phyloP scores from a whole-genome alignment of 805 yeast genomes.

The Candida insectalens region DNA sequence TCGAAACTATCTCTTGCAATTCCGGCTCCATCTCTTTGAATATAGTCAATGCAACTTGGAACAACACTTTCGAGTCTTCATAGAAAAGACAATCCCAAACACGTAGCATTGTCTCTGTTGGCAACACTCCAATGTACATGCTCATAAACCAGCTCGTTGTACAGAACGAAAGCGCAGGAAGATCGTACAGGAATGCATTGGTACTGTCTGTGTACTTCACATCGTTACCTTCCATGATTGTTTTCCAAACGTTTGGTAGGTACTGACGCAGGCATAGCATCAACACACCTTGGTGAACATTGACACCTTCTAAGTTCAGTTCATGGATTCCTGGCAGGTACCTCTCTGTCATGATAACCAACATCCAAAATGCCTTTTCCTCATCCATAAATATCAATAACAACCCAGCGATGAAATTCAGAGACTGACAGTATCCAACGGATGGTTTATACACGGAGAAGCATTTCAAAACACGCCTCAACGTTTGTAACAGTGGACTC shows the following conservation, averaged over 20 bases:
- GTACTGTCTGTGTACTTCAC: slow-evolving; percentile 6
- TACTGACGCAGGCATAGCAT: slow-evolving; percentile 81
- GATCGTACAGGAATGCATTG: slow-evolving; percentile 49
- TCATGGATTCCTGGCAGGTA: slow-evolving; percentile 90
- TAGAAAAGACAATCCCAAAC: slow-evolving; percentile 94
- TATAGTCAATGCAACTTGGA: slow-evolving; percentile 72
- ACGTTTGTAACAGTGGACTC: slow-evolving; percentile 54
- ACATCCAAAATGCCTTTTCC: slow-evolving; percentile 91
- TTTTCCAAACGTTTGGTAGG: slow-evolving; percentile 70
- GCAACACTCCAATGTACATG: slow-evolving; percentile 82
- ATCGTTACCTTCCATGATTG: slow-evolving; percentile 24
- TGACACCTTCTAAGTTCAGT: slow-evolving; percentile 84
- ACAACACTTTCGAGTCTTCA: slow-evolving; percentile 82
- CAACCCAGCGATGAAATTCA: slow-evolving; percentile 87
- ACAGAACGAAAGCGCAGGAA: slow-evolving; percentile 87
- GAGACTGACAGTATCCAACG: slow-evolving; percentile 92
- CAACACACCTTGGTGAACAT: slow-evolving; percentile 88
- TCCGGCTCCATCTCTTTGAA: slow-evolving; percentile 67
- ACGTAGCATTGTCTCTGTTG: slow-evolving; percentile 78
- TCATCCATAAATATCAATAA: slow-evolving; percentile 79
- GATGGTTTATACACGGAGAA: slow-evolving; percentile 81
- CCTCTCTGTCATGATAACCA: slow-evolving; percentile 77
- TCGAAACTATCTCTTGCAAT: slow-evolving; percentile 25
- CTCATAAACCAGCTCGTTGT: slow-evolving; percentile 99
- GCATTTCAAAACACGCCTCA: slow-evolving; percentile 74